phyloP scores from a whole-genome alignment of 352 stramenopile genomes.

The Phytophthora constricta region DNA sequence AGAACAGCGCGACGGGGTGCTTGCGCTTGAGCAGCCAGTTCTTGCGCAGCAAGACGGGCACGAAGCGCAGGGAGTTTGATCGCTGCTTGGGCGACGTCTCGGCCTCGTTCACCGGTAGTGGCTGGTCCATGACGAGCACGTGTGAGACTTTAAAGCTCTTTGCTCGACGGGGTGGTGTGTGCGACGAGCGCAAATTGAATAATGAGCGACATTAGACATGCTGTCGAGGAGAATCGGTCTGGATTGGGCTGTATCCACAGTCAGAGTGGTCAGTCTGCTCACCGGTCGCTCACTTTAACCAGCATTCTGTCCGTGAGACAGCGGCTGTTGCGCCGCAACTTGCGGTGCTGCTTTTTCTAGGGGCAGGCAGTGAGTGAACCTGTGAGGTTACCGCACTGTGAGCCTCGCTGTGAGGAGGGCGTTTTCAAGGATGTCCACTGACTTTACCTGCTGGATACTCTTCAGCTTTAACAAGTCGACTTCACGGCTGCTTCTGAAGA shows the following conservation, averaged over 20 bases:
- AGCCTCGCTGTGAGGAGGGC: no score
- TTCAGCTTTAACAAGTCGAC: no score
- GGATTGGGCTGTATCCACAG: background rate
- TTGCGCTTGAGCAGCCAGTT: constrained; percentile 84
- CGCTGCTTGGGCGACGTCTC: constrained; percentile 4
- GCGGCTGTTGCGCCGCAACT: background rate
- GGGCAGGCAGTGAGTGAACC: no score
- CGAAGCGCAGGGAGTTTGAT: constrained; percentile 44
- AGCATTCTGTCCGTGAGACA: background rate
- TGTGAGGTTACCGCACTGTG: no score
- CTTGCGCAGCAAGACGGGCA: constrained; percentile 72
- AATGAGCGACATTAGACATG: background rate
- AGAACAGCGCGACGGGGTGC: constrained; percentile 49
- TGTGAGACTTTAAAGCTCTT: background rate
- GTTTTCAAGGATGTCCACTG: no score
- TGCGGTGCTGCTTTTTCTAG: no score
- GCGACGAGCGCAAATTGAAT: background rate
- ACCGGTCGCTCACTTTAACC: background rate
- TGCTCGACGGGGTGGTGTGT: background rate
- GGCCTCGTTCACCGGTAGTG: constrained; percentile 21
- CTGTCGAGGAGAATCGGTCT: background rate
- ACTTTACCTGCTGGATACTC: no score
- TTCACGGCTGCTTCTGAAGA: no score
- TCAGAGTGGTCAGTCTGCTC: background rate
- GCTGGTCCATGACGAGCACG: constrained; percentile 22